Conservation (phyloP, 2,329 filamentous ascomycete genomes). For the Cryphonectria japonica region DNA sequence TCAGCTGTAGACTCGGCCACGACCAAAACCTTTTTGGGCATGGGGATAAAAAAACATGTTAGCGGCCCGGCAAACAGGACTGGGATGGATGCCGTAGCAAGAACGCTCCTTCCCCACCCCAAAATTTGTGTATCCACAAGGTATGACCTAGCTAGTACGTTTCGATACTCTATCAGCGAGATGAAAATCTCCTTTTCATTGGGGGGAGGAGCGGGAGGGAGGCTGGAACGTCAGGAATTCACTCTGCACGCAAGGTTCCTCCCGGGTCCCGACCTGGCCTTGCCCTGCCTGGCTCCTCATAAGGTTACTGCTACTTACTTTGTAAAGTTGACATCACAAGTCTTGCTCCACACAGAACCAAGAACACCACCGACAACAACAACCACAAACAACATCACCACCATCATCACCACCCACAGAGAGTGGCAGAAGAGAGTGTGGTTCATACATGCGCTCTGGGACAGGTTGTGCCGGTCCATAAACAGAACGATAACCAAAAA, state of each 20-base stretch:
- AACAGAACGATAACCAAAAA: too few relatives aligned
- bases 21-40: neutral
- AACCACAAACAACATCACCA: neutral
- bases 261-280: neutral
- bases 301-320: neutral
- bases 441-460: too few relatives aligned
- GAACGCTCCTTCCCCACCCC: neutral
- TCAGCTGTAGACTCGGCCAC: neutral
- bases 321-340: neutral
- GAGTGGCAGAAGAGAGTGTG: neutral
- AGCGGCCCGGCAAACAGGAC: neutral
- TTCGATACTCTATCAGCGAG: neutral
- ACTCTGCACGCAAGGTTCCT: neutral
- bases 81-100: neutral
- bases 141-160: constrained; percentile 2
- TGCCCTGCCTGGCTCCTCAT: neutral
- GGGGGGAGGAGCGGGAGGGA: neutral
- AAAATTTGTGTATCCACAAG: neutral
- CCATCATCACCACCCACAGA: neutral
- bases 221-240: neutral
- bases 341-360: too few relatives aligned
- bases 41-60: neutral
- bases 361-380: neutral
- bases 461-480: neutral
- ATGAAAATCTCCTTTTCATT: neutral